Conservation (phyloP, 345 rosid species). For the Eutrema yunnanense region DNA sequence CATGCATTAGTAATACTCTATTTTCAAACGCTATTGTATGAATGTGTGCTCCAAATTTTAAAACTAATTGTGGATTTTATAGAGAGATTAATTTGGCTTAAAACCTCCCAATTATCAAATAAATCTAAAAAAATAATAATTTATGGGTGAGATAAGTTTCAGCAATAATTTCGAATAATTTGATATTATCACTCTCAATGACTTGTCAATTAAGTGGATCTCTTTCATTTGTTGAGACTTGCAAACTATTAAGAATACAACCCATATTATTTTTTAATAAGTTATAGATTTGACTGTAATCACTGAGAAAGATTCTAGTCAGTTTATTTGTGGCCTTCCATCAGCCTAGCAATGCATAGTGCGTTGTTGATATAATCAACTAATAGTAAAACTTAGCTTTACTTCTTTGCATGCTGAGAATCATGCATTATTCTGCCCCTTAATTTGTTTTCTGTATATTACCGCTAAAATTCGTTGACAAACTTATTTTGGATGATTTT, state of each 20-base stretch:
- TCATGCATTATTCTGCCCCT: neutral
- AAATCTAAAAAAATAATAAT: too few species aligned
- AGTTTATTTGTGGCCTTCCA: conserved; percentile 4
- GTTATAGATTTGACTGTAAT: neutral
- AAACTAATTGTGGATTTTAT: neutral
- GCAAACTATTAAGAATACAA: conserved; percentile 6
- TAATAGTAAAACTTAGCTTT: conserved; percentile 10
- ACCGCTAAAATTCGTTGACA: neutral
- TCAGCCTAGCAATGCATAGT: neutral
- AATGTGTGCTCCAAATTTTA: neutral
- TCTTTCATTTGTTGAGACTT: neutral
- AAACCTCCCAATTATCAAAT: too few species aligned
- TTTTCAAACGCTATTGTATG: neutral
- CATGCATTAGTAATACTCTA: too few species aligned
- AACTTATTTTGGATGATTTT: neutral
- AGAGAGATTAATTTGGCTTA: neutral
- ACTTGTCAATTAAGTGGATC: conserved; percentile 18
- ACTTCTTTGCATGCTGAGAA: neutral
- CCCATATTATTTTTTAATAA: neutral
- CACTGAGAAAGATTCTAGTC: neutral
- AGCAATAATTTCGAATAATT: neutral
- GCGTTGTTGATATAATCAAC: neutral
- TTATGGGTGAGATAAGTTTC: neutral
- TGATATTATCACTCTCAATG: neutral
- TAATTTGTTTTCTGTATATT: neutral